A percentile compares a stretch with the other conserved stretches of the same genome.
These are phyloP conservation scores for Pseudotulostoma volvatum DNA, from an alignment of 495 filamentous ascomycete species.

Conservation along the genomic window DNA sequence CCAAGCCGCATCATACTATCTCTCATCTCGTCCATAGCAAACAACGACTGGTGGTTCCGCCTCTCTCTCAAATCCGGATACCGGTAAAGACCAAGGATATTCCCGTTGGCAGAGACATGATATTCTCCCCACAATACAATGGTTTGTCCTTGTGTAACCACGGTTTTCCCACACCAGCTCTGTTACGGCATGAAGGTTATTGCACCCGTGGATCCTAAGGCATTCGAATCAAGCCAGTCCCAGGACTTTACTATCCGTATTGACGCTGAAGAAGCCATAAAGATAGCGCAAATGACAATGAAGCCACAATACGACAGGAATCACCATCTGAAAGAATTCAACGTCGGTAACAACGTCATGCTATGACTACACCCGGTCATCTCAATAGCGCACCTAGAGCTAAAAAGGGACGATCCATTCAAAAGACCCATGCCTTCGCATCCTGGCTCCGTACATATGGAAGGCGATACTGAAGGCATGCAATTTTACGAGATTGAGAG, in stretches of 20 bases:
- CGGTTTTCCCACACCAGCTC: not conserved
- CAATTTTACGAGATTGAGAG: not conserved
- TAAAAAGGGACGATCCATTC: not conserved
- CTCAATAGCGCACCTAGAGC: constrained; percentile 5
- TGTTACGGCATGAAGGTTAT: not conserved
- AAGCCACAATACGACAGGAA: not conserved
- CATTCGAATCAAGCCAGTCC: not conserved
- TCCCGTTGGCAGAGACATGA: too few relatives aligned
- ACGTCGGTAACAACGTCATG: not conserved
- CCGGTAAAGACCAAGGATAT: too few relatives aligned
- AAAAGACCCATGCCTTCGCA: not conserved
- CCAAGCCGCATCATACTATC: too few relatives aligned
- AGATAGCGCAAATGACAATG: not conserved
- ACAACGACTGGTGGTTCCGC: too few relatives aligned
- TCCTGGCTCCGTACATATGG: not conserved
- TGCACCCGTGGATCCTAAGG: not conserved
- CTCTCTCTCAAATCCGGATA: too few relatives aligned
- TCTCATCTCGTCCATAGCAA: too few relatives aligned
- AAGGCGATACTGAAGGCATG: not conserved
- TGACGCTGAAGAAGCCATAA: not conserved
- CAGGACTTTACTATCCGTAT: not conserved
- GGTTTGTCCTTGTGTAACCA: too few relatives aligned
- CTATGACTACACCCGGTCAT: constrained; percentile 6
- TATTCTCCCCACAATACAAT: too few relatives aligned
- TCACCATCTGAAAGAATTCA: not conserved